Evolutionary conservation across 2,329 filamentous ascomycete species (phyloP).

Genomic region (Fusarium setosum): DNA sequence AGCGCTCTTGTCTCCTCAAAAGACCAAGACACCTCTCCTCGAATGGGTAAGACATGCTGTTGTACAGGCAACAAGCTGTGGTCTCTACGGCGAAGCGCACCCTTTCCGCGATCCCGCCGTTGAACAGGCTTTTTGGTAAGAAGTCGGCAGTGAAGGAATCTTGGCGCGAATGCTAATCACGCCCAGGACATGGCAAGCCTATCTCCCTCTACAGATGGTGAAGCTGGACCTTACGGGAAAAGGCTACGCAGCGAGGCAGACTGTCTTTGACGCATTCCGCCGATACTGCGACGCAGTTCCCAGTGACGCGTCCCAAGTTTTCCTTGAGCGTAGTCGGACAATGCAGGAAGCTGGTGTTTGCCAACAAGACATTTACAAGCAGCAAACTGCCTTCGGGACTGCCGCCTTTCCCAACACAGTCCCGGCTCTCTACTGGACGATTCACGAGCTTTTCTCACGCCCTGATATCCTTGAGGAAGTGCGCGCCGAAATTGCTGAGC

Average conservation of each 20-base stretch:
- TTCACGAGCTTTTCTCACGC: constrained; percentile 30
- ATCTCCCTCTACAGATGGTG: constrained; percentile 21
- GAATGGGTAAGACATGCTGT: constrained; percentile 24
- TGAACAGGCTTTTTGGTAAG: constrained; percentile 30
- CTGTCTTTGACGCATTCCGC: constrained; percentile 28
- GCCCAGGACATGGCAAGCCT: constrained; percentile 28
- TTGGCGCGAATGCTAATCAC: background rate
- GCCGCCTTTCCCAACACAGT: constrained; percentile 30
- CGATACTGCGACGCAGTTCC: constrained; percentile 27
- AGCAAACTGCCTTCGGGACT: constrained; percentile 27
- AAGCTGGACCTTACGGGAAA: constrained; percentile 21
- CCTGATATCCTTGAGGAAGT: constrained; percentile 22
- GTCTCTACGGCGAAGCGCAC: constrained; percentile 27
- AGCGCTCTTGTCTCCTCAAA: background rate
- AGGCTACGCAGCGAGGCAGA: constrained; percentile 28
- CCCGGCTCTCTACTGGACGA: constrained; percentile 28
- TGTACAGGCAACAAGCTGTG: constrained; percentile 36
- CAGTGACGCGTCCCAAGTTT: constrained; percentile 20
- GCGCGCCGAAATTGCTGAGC: constrained; percentile 1
- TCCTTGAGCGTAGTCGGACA: constrained; percentile 1
- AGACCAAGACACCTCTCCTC: background rate
- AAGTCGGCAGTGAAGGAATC: background rate
- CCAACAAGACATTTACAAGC: constrained; percentile 28
- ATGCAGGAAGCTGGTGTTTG: constrained; percentile 25
- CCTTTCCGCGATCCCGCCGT: constrained; percentile 30